Evolutionary conservation across 768 basidiomycete genomes (phyloP).

Genomic region (Pisolithus microcarpus): DNA sequence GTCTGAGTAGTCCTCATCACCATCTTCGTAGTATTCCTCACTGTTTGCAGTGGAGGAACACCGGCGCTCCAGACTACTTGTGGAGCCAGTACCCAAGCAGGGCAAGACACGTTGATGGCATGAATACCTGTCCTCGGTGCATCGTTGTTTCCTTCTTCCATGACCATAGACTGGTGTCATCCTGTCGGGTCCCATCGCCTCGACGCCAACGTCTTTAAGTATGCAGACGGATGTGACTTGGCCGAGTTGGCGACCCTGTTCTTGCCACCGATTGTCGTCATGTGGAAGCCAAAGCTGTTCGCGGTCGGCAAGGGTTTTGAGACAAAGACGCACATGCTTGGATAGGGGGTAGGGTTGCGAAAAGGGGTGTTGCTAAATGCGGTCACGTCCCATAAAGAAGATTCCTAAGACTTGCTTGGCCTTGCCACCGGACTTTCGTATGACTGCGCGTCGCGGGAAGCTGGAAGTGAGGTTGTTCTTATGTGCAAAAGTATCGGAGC

Average conservation of each 20-base stretch:
- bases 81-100: background rate
- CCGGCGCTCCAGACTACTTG: background rate
- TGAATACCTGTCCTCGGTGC: background rate
- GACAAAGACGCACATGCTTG: background rate
- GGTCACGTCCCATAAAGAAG: slow-evolving; percentile 8
- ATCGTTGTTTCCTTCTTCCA: slow-evolving; percentile 2
- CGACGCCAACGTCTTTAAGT: slow-evolving; percentile 2
- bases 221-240: background rate
- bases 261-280: slow-evolving; percentile 4
- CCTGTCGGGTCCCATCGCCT: background rate
- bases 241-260: slow-evolving; percentile 1
- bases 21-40: background rate
- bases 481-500: background rate
- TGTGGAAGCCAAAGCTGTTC: slow-evolving; percentile 2
- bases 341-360: background rate
- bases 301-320: background rate
- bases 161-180: background rate
- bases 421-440: slow-evolving; percentile 9
- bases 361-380: background rate
- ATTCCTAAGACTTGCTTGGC: slow-evolving; percentile 7
- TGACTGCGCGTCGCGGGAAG: slow-evolving; percentile 5
- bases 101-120: slow-evolving; percentile 1
- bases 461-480: too few species aligned
- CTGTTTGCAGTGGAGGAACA: background rate
- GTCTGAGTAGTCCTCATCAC: background rate